Evolutionary conservation across 192 early-diverging fungal species (phyloP), one percentile per base, ranked within the genome.

Genomic region (Gryganskiella cystojenkinii): DNA sequence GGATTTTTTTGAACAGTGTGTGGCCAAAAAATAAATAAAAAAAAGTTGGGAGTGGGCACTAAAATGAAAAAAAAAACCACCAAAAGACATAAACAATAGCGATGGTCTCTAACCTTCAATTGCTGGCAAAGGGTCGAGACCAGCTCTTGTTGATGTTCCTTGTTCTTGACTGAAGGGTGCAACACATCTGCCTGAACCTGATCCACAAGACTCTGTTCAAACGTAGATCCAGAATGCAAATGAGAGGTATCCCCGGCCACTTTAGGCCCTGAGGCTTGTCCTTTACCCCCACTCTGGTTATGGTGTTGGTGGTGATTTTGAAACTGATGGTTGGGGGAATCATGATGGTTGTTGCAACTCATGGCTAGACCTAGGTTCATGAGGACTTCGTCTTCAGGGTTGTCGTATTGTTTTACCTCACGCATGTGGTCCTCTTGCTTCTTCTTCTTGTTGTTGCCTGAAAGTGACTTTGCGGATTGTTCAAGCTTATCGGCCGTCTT

Each of bases 341-440:
- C 4, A 25, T 55, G 52, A 54, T 24, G 9, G 34, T 24, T 27
- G 7, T 42, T 55, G 40, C 40, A 53, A 33, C 52, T 63, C 54
- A 67, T 61, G 6, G 72, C 72, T 14, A 76, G 52, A 1, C 73
- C 65, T 35, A 76, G 25, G 0, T 76, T 45, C 65, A 50, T 76
- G 24, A 67, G 15, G 20, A 76, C 47, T 7, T 67, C 63, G 62
- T 76, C 73, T 27, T 76, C 73, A 19, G 44, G 59, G 27, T 14
- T 47, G 20, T 67, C 64, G 33, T 62, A 76, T 62, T 57, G 58
- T 35, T 76, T 76, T 76, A 76, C 73, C 73, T 76, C 73, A 13
- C 58, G 42, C 5, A 76, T 24, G 61, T 76, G 67, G 49, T 76
- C 60, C 58, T 76, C 61, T 15, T 56, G 27, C 7, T 40, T 24